Evolutionary conservation across 2,329 filamentous ascomycete species (phyloP).

Genomic region (Chaetomiaceae sp.): DNA sequence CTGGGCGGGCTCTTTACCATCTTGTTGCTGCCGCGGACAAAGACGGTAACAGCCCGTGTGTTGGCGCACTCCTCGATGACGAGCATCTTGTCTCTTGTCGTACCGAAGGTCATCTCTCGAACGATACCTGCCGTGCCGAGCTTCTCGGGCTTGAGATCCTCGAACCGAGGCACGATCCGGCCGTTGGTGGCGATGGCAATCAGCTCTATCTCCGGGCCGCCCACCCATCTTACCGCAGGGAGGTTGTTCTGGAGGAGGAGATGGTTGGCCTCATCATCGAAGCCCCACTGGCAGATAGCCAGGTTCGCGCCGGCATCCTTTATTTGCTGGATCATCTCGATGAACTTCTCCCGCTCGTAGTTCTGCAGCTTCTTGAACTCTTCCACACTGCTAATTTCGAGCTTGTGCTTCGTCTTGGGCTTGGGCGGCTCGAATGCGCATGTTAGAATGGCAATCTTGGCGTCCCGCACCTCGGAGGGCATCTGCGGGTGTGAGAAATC

Average conservation of each 20-base stretch:
- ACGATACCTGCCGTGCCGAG: conserved; percentile 85
- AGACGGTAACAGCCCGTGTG: conserved; percentile 90
- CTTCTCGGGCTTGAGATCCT: conserved; percentile 87
- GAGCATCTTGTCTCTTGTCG: conserved; percentile 98
- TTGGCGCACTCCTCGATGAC: conserved; percentile 99
- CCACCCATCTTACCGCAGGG: conserved; percentile 95
- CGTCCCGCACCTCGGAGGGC: conserved; percentile 90
- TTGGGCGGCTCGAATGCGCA: conserved; percentile 98
- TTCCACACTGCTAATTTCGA: conserved; percentile 93
- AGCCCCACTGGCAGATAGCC: conserved; percentile 98
- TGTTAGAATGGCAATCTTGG: conserved; percentile 94
- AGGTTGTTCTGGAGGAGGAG: conserved; percentile 91
- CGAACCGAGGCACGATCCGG: conserved; percentile 93
- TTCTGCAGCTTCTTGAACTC: conserved; percentile 97
- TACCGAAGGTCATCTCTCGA: conserved; percentile 92
- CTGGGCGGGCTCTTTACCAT: conserved; percentile 60
- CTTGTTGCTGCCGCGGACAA: conserved; percentile 97
- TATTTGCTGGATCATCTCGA: conserved; percentile 98
- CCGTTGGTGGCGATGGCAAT: conserved; percentile 99
- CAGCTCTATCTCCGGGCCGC: conserved; percentile 94
- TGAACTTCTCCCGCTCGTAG: conserved; percentile 94
- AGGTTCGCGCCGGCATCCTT: conserved; percentile 96
- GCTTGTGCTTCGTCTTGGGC: conserved; percentile 99
- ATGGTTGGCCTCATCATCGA: conserved; percentile 98
- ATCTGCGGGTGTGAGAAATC: conserved; percentile 99